A percentile compares a stretch with the other conserved stretches of the same genome.
phyloP scores from a whole-genome alignment of 257 asterid genomes.

The Lavandula angustifolia region DNA sequence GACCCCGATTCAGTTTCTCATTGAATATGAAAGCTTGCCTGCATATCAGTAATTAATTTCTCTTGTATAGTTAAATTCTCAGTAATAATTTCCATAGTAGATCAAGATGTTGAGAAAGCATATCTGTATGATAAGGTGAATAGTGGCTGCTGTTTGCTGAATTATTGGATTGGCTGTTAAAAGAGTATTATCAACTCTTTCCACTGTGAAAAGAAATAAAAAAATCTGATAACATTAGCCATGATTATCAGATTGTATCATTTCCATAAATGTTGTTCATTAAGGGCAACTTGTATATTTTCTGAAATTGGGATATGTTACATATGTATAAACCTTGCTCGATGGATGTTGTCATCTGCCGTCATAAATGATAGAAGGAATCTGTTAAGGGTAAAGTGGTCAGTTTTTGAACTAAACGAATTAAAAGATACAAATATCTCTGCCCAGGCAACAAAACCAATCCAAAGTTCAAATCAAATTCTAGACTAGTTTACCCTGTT shows the following conservation, averaged over 20 bases:
- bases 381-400: no score
- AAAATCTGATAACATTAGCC: background rate
- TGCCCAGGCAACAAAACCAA: no score
- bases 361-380: conserved; percentile 19
- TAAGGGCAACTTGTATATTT: conserved; percentile 7
- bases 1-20: conserved; percentile 16
- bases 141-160: conserved; percentile 7
- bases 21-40: conserved; percentile 18
- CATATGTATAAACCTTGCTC: conserved; percentile 10
- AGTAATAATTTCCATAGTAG: no score
- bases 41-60: background rate
- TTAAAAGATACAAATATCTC: no score
- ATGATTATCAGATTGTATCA: conserved; percentile 1
- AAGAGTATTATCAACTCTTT: conserved; percentile 8
- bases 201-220: background rate
- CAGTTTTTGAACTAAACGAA: no score
- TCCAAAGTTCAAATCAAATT: no score
- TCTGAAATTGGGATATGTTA: background rate
- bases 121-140: conserved; percentile 14
- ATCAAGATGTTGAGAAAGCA: conserved; percentile 8
- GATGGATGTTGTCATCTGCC: conserved; percentile 16
- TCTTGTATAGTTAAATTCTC: background rate
- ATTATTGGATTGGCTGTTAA: conserved; percentile 14
- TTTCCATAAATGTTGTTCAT: conserved; percentile 12
- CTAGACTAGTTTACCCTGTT: no score